These are phyloP conservation scores for Xylariaceae sp. DNA, from an alignment of 2,329 filamentous ascomycete species.

Conservation along the genomic window DNA sequence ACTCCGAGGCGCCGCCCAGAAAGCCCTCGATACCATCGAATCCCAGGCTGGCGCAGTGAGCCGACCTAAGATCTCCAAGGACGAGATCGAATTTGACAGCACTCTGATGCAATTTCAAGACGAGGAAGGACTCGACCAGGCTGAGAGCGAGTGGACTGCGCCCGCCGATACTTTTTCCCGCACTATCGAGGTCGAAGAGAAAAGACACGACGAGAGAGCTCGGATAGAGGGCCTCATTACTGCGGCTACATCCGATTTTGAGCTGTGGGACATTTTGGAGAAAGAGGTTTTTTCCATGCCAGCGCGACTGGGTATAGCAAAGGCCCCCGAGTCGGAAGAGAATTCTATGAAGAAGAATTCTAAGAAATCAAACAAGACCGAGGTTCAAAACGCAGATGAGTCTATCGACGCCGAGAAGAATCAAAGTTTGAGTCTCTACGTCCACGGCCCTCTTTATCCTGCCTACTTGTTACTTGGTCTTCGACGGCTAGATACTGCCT, in stretches of 20 bases:
- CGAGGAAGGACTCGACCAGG: slow-evolving; percentile 2
- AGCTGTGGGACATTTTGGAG: slow-evolving; percentile 65
- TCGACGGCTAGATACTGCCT: slow-evolving; percentile 53
- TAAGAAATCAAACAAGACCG: slow-evolving; percentile 8
- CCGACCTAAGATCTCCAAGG: background rate
- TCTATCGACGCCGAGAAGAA: background rate
- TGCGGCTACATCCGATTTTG: slow-evolving; percentile 54
- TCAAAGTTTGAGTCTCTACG: slow-evolving; percentile 43
- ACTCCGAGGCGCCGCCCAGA: slow-evolving; percentile 37
- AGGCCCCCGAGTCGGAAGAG: slow-evolving; percentile 16
- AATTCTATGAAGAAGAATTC: slow-evolving; percentile 10
- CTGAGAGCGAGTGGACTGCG: slow-evolving; percentile 21
- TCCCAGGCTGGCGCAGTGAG: slow-evolving; percentile 3
- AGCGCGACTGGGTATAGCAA: slow-evolving; percentile 49
- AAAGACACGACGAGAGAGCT: slow-evolving; percentile 43
- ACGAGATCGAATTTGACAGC: background rate
- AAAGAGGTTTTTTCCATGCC: slow-evolving; percentile 62
- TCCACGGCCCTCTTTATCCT: slow-evolving; percentile 63
- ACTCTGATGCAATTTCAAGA: too few relatives aligned
- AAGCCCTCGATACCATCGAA: slow-evolving; percentile 35
- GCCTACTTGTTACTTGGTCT: slow-evolving; percentile 56
- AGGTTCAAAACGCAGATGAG: slow-evolving; percentile 9
- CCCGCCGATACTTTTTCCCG: slow-evolving; percentile 21
- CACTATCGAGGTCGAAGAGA: slow-evolving; percentile 35
- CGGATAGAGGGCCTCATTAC: slow-evolving; percentile 54